Base-by-base conservation (phyloP, 345 rosid species). In the Citrus inodora region DNA sequence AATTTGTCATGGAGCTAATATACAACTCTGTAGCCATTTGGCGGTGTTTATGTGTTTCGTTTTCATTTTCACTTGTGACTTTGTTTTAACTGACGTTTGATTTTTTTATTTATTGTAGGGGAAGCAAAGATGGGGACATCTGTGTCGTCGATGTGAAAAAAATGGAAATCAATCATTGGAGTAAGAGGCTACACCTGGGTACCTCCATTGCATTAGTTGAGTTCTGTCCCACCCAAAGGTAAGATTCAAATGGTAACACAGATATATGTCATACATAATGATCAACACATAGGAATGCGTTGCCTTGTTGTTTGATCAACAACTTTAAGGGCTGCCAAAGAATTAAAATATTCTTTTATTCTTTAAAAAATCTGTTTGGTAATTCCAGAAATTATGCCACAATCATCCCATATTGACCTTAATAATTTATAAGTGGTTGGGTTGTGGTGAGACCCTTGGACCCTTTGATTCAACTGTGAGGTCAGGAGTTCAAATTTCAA, bases 51-150 rank as follows among this genome's bases (percentile, higher is more conserved):
- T 27, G 25, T 42, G 38, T 19, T 69, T 55, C 17, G 1, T 35
- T 35, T 46, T 22, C 33, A n/a, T 38, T 42, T 19, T 55, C 67
- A 4, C 27, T 53, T 37, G 40, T 37, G 40, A 60, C 25, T 25
- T 38, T 25, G 10, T 28, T 51, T 19, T 25, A 60, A 73, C 25
- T 77, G 32, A 58, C 4, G 24, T 19, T 32, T 37, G 46, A 38
- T 62, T 71, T 76, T 76, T 67, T 70, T 69, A 40, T 38, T 51
- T 16, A 73, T 79, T 76, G 32, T 69, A 93, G 99, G 81, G 99
- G 95, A 82, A 94, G 97, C 85, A 90, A 89, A 84, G 98, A 96
- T 76, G 98, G 99, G 72, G 97, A 93, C 79, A 77, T 96, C 28
- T 88, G 93, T 71, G 90, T 92, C 27, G 97, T 90, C 61, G 92